Base-by-base conservation (phyloP, 768 basidiomycete genomes). In the Trametes gibbosa region DNA sequence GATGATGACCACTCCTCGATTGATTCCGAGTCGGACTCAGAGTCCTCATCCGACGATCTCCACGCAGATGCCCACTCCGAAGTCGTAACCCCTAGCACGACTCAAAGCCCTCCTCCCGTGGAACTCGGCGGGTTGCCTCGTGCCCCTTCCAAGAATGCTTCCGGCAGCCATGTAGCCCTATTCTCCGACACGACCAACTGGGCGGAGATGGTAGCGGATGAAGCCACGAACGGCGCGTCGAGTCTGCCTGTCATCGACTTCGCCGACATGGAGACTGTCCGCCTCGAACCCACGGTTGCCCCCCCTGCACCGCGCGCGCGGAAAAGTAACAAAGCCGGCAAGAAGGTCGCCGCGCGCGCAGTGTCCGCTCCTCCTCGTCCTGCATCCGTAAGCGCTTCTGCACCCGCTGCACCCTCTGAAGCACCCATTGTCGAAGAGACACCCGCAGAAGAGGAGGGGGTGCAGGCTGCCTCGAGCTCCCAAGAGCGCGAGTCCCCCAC, bases 131-230 rank as follows among this genome's bases (percentile, higher is more conserved):
- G 56, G 25, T 48, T 49, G 17, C 23, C 63, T 29, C 40, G 62
- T 39, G 48, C 29, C 23, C 19, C 65, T 0, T 66, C 67, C 23
- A 74, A 73, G 50, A 59, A 66, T 5, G 65, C 67, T 23, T 53
- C 68, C 5, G 75, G 74, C 61, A 76, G 71, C 32, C 71, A 62
- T 13, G 62, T 70, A 50, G 69, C 77, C 25, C 76, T 82, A 16
- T 85, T 89, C 70, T 73, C 80, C 1, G 70, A 79, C 29, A 49
- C 76, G 24, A 79, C 81, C 16, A 81, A 83, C 65, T 92, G 91
- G 91, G 88, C 89, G 10, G 89, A 92, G 68, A 89, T 92, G 84
- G 89, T 92, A n/a, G 79, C 86, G 17, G 86, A 86, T 59, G 87
- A 89, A 73, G 80, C 73, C 43, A 75, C 74, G n/a, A 80, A 85